Conservation (phyloP, 257 asterid species). For the Ballota nigra region DNA sequence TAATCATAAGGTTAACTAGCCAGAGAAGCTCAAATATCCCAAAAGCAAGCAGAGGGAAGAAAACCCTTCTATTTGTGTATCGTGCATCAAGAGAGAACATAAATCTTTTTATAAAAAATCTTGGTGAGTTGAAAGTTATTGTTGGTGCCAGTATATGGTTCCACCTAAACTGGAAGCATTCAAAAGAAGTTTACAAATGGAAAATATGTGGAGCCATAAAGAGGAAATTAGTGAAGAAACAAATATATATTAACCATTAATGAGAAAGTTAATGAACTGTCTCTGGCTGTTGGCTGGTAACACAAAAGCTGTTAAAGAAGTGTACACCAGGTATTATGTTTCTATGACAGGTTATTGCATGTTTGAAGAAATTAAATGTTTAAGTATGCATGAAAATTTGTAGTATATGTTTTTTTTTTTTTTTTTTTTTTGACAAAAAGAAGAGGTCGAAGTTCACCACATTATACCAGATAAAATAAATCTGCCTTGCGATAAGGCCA, state of each 20-base stretch:
- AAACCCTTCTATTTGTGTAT: too few relatives aligned
- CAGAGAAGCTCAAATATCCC: slow-evolving; percentile 1
- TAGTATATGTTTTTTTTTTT: not conserved
- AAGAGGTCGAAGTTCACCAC: not conserved
- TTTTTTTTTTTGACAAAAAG: not conserved
- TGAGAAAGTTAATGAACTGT: not conserved
- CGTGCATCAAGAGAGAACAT: not conserved
- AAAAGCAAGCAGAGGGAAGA: slow-evolving; percentile 5
- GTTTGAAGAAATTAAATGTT: not conserved
- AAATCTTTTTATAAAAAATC: not conserved
- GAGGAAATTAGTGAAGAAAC: not conserved
- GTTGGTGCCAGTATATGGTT: not conserved
- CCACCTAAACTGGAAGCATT: not conserved
- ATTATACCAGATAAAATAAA: not conserved
- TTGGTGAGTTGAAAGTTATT: not conserved
- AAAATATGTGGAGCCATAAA: not conserved
- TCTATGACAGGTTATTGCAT: not conserved
- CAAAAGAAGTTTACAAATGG: not conserved
- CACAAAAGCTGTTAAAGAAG: not conserved
- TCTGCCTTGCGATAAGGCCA: not conserved
- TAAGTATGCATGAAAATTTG: not conserved
- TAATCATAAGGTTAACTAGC: slow-evolving; percentile 1
- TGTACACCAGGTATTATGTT: not conserved
- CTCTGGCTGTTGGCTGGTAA: not conserved
- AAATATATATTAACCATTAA: not conserved